Evolutionary conservation across 768 basidiomycete species (phyloP), one percentile per base, ranked within the genome.

Genomic region (Dendrothele bispora): DNA sequence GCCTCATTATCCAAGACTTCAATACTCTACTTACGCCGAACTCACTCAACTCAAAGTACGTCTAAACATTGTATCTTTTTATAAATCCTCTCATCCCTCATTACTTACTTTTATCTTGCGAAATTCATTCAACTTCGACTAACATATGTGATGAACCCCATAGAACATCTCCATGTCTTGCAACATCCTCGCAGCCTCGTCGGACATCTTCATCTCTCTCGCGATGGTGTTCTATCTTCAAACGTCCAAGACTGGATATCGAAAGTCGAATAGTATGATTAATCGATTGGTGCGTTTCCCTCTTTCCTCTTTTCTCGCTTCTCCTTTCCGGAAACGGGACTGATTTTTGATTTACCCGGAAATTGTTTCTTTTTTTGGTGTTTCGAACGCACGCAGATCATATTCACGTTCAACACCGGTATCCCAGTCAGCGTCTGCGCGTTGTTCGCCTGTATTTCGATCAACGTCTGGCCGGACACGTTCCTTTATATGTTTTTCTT

Each of bases 141-240:
- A n/a, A n/a, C n/a, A n/a, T n/a, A n/a, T n/a, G n/a, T n/a, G n/a
- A n/a, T n/a, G n/a, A n/a, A n/a, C n/a, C 39, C 14, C 35, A 44
- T 18, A 48, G 54, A 49, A 43, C 14, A 25, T 55, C 11, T 55
- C 47, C 2, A 49, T 55, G 47, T 41, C 43, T 24, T 52, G 50
- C 40, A 52, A 55, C 28, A 49, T 55, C 12, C 34, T 42, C 1
- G 43, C 54, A 18, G 50, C 54, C 7, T 43, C 39, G 5, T 43
- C 54, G 22, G 48, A 55, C 44, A 41, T 46, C 10, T 17, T 47
- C 1, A 55, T 55, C 6, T 51, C 50, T 11, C 17, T 14, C 3
- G 43, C 48, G 2, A 32, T 55, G 35, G 36, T 55, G 3, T 49
- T 46, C 39, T 46, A 49, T n/a, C 32, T 55, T 8, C 44, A 48